These are phyloP conservation scores for Neofusicoccum laricinum DNA, from an alignment of 2,329 filamentous ascomycete genomes.

Conservation along the genomic window DNA sequence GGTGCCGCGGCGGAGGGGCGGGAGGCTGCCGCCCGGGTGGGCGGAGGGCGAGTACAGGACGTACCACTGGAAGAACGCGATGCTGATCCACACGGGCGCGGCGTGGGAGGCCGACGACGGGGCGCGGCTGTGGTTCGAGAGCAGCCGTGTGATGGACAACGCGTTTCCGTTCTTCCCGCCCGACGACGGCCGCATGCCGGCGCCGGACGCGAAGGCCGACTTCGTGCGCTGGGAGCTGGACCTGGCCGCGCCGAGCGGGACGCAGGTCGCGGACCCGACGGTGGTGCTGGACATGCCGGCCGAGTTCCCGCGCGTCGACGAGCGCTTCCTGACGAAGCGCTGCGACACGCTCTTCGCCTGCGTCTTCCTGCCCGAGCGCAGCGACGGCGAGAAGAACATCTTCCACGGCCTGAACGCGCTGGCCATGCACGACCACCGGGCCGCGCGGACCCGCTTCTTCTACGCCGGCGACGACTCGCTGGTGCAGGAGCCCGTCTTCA, in stretches of 20 bases:
- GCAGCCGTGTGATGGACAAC: constrained; percentile 31
- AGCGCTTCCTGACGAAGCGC: constrained; percentile 34
- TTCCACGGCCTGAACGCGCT: constrained; percentile 17
- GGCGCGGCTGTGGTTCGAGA: constrained; percentile 29
- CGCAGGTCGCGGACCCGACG: constrained; percentile 26
- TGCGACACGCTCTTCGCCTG: constrained; percentile 33
- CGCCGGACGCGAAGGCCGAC: constrained; percentile 32
- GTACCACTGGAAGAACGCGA: constrained; percentile 24
- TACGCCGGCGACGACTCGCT: constrained; percentile 32
- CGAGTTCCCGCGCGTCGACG: constrained; percentile 43
- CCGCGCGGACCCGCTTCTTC: constrained; percentile 25
- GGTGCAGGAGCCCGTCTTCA: constrained; percentile 53
- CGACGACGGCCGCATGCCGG: constrained; percentile 27
- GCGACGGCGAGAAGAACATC: constrained; percentile 25
- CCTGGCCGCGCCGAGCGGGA: constrained; percentile 22
- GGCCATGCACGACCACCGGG: constrained; percentile 18
- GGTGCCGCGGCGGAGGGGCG: constrained; percentile 20
- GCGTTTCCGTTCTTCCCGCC: constrained; percentile 35
- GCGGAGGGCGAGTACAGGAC: constrained; percentile 16
- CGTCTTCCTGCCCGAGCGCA: constrained; percentile 26
- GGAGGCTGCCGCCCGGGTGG: constrained; percentile 13
- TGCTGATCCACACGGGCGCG: constrained; percentile 36
- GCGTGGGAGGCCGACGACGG: constrained; percentile 32
- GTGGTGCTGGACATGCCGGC: constrained; percentile 32
- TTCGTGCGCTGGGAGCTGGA: constrained; percentile 38